Percentiles rank a stretch among this genome's conserved stretches.
phyloP scores from a whole-genome alignment of 2,329 filamentous ascomycete species.

The Pseudogymnoascus sp. region DNA sequence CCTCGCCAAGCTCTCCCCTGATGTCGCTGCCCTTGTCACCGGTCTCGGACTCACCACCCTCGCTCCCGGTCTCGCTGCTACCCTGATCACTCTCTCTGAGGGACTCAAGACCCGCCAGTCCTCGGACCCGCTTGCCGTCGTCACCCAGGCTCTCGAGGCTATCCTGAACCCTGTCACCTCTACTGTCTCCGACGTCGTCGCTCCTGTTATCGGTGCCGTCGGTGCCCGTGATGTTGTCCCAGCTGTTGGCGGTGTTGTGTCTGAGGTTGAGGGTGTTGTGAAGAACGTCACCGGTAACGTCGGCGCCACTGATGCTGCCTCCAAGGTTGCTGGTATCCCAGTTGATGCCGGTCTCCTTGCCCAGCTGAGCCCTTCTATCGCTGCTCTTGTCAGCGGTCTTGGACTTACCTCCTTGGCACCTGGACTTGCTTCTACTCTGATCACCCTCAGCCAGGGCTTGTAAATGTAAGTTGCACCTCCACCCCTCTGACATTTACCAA shows the following conservation, averaged over 20 bases:
- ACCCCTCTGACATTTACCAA: not conserved
- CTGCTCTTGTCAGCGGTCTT: not conserved
- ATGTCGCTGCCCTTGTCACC: not conserved
- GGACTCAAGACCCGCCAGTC: not conserved
- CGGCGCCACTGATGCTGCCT: not conserved
- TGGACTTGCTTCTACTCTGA: not conserved
- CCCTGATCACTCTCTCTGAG: not conserved
- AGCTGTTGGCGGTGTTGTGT: not conserved
- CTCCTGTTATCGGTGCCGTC: not conserved
- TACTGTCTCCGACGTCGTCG: not conserved
- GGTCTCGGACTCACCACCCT: not conserved
- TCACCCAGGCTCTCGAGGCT: not conserved
- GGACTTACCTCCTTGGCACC: not conserved
- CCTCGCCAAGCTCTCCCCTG: not conserved
- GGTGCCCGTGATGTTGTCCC: not conserved
- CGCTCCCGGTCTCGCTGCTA: not conserved
- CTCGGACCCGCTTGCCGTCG: not conserved
- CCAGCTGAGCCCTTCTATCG: not conserved
- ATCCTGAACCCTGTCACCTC: not conserved
- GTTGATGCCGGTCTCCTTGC: slow-evolving; percentile 1
- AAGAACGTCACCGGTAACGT: not conserved
- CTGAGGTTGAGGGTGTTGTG: not conserved
- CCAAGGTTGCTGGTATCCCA: not conserved
- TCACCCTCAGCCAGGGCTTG: not conserved
- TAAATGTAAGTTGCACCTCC: not conserved